A percentile compares a stretch with the other conserved stretches of the same genome.
phyloP scores from a whole-genome alignment of 345 rosid species.

The Gynandropsis gynandra region DNA sequence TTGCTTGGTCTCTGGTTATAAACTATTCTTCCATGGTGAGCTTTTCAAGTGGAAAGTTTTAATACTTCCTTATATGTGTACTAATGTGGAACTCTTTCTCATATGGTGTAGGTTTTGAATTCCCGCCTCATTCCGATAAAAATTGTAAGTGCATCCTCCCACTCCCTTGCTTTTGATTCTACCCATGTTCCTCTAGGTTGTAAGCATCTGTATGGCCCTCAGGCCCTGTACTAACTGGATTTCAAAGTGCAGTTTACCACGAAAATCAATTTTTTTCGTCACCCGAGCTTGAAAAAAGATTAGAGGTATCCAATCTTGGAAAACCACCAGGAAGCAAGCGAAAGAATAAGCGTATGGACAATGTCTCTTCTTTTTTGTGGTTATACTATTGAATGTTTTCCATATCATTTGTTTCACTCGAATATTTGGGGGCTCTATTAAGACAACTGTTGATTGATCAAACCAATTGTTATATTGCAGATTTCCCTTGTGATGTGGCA shows the following conservation, averaged over 20 bases:
- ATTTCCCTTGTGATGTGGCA: conserved; percentile 59
- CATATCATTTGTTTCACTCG: neutral
- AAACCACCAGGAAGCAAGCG: conserved; percentile 29
- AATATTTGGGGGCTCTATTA: neutral
- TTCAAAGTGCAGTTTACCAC: conserved; percentile 20
- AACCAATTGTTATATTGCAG: conserved; percentile 28
- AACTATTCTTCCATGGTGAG: conserved; percentile 56
- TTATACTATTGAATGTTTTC: too few relatives aligned
- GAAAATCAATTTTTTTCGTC: conserved; percentile 11
- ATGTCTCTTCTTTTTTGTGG: neutral
- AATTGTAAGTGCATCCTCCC: conserved; percentile 17
- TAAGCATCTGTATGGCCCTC: too few relatives aligned
- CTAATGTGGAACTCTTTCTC: conserved; percentile 2
- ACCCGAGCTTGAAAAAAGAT: conserved; percentile 21
- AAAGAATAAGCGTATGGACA: conserved; percentile 22
- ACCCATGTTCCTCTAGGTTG: conserved; percentile 3
- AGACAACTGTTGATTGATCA: conserved; percentile 4
- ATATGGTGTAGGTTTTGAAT: conserved; percentile 25
- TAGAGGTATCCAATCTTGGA: conserved; percentile 18
- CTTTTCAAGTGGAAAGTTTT: neutral
- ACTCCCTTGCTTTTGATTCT: neutral
- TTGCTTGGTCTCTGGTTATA: conserved; percentile 43
- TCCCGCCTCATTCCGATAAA: conserved; percentile 22
- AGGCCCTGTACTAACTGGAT: conserved; percentile 9
- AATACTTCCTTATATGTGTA: neutral